A percentile compares a stretch with the other conserved stretches of the same genome.
These are phyloP conservation scores for Fusarium redolens DNA, from an alignment of 2,329 filamentous ascomycete species.

Conservation along the genomic window DNA sequence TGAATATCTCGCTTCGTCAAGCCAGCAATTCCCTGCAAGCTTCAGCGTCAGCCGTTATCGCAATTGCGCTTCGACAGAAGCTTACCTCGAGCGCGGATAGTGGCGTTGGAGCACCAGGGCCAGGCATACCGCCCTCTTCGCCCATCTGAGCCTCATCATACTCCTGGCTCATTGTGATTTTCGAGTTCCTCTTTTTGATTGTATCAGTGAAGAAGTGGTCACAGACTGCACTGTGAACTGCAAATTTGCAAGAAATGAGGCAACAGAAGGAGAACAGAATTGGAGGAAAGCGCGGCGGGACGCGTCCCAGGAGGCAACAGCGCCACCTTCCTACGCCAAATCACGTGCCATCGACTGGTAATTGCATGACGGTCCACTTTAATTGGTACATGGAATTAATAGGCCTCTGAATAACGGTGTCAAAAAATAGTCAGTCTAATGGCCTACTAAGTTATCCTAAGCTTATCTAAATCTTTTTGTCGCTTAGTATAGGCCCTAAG, in stretches of 20 bases:
- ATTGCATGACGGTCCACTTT: background rate
- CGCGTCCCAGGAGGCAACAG: constrained; percentile 50
- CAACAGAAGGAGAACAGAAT: constrained; percentile 29
- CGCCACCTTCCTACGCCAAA: constrained; percentile 50
- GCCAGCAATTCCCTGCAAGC: constrained; percentile 79
- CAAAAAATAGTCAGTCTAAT: no score
- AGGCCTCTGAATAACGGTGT: no score
- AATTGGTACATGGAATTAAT: background rate
- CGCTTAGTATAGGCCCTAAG: no score
- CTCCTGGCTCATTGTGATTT: constrained; percentile 59
- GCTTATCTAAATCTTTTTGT: no score
- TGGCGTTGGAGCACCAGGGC: constrained; percentile 93
- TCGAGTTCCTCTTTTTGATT: background rate
- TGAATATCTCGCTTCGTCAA: constrained; percentile 97
- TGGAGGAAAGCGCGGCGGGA: constrained; percentile 47
- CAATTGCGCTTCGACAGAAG: background rate
- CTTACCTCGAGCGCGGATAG: constrained; percentile 85
- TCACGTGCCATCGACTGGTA: constrained; percentile 47
- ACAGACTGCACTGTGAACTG: background rate
- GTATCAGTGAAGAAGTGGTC: background rate
- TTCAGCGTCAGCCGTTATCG: constrained; percentile 17
- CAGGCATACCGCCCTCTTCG: constrained; percentile 79
- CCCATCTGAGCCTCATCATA: constrained; percentile 73
- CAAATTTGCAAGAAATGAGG: background rate
- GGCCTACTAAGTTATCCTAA: no score